Evolutionary conservation across 78 protist species (phyloP).

Genomic region (Goniomonas avonlea): DNA sequence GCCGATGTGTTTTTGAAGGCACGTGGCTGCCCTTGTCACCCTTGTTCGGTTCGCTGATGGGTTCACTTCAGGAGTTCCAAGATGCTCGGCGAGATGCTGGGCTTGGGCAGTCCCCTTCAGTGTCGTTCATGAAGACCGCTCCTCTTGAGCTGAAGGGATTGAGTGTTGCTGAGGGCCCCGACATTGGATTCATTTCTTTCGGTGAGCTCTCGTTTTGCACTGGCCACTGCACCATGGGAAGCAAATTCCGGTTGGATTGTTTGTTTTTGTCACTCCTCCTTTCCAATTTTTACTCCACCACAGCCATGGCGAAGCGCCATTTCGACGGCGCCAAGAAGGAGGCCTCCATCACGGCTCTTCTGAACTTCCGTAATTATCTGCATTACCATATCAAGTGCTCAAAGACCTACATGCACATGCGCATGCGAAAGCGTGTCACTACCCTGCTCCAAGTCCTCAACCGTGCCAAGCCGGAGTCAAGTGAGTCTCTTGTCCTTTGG

Average conservation of each 20-base stretch:
- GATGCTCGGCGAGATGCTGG: neutral
- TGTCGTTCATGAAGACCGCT: conserved; percentile 44
- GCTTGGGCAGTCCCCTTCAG: conserved; percentile 43
- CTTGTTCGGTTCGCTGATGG: neutral
- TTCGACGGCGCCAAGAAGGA: conserved; percentile 31
- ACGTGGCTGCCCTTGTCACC: neutral
- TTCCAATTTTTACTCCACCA: neutral
- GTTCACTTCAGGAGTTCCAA: conserved; percentile 23
- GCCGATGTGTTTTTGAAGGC: neutral
- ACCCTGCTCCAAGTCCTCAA: conserved; percentile 63
- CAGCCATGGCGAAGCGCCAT: neutral
- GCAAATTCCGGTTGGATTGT: too few species aligned
- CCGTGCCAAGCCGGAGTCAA: conserved; percentile 81
- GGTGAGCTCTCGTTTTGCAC: conserved; percentile 43
- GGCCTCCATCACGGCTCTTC: conserved; percentile 51
- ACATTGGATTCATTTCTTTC: conserved; percentile 63
- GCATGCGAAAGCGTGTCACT: conserved; percentile 78
- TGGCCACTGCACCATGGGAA: conserved; percentile 27
- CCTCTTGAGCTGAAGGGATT: conserved; percentile 35
- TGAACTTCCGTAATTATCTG: conserved; percentile 79
- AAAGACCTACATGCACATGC: conserved; percentile 83
- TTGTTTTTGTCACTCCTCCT: too few species aligned
- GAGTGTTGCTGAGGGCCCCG: conserved; percentile 27
- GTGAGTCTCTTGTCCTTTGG: too few species aligned
- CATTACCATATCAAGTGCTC: conserved; percentile 88